Conservation (phyloP, 1,284 basidiomycete species). For the Ceratobasidium sp. region DNA sequence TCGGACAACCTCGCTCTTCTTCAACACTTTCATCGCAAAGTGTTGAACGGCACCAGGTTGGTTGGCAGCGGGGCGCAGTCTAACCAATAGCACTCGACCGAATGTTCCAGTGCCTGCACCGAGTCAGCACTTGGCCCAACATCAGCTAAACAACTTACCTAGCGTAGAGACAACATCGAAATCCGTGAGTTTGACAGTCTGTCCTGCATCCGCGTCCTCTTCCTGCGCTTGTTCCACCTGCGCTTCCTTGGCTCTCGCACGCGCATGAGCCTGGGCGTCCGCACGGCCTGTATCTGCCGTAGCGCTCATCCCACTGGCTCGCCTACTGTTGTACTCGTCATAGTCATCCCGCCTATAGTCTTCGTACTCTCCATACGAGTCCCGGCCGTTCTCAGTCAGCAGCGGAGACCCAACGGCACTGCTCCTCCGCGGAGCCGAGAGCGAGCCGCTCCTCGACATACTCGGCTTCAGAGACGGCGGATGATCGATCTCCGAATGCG, state of each 20-base stretch:
- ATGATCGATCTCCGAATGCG: constrained; percentile 10
- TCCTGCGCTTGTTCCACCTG: constrained; percentile 2
- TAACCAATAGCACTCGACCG: constrained; percentile 87
- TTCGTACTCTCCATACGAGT: not conserved
- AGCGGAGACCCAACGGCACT: not conserved
- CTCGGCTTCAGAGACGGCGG: constrained; percentile 11
- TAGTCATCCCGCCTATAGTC: not conserved
- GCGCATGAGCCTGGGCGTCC: not conserved
- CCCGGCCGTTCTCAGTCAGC: constrained; percentile 10
- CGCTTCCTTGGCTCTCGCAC: constrained; percentile 23
- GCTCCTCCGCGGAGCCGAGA: not conserved
- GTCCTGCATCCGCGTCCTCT: constrained; percentile 35
- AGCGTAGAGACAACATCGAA: constrained; percentile 81
- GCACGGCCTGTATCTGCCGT: constrained; percentile 19
- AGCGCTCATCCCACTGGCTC: constrained; percentile 13
- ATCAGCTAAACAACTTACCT: constrained; percentile 57
- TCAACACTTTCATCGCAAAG: constrained; percentile 93
- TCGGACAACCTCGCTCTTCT: constrained; percentile 91
- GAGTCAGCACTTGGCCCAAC: constrained; percentile 1
- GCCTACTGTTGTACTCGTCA: not conserved
- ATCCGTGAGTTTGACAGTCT: constrained; percentile 66
- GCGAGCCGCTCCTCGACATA: constrained; percentile 2
- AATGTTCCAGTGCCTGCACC: constrained; percentile 87
- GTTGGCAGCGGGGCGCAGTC: constrained; percentile 59
- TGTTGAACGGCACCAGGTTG: constrained; percentile 56